A percentile compares a stretch with the other conserved stretches of the same genome.
These are phyloP conservation scores for Camelina hispida DNA, from an alignment of 345 rosid species.

Conservation along the genomic window DNA sequence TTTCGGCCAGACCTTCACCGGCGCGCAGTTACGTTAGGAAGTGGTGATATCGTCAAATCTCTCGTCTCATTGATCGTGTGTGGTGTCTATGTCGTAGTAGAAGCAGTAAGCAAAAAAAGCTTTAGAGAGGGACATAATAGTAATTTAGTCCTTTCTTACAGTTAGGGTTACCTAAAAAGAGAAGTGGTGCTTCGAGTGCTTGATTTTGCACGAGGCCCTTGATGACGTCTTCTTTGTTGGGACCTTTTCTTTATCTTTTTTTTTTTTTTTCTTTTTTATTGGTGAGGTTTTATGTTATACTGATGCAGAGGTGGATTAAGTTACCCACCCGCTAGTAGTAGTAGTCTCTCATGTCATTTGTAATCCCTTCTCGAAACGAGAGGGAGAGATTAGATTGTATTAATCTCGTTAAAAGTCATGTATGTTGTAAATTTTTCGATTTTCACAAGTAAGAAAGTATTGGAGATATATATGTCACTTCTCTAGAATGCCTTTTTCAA, in stretches of 20 bases:
- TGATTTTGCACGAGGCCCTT: conserved; percentile 44
- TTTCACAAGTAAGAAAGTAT: conserved; percentile 10
- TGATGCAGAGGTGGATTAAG: conserved; percentile 46
- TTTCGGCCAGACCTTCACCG: conserved; percentile 77
- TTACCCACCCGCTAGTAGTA: conserved; percentile 48
- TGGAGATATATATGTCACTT: neutral
- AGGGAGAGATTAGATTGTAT: conserved; percentile 22
- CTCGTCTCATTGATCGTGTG: conserved; percentile 19
- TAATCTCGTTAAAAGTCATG: conserved; percentile 16
- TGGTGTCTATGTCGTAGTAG: neutral
- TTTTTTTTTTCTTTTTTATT: neutral
- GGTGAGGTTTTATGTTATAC: conserved; percentile 49
- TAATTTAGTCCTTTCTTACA: conserved; percentile 35
- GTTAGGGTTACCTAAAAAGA: conserved; percentile 23
- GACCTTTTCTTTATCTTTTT: neutral
- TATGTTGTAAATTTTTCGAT: conserved; percentile 30
- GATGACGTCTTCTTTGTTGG: conserved; percentile 35
- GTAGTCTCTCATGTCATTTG: conserved; percentile 7
- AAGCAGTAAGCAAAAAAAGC: conserved; percentile 9
- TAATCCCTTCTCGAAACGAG: conserved; percentile 32
- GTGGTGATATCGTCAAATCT: neutral
- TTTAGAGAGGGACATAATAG: conserved; percentile 25
- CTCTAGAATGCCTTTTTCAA: too few species aligned
- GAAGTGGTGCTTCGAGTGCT: conserved; percentile 40
- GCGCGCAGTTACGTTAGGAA: conserved; percentile 56